These are phyloP conservation scores for Aphanomyces euteiches DNA, from an alignment of 352 stramenopile species.

Conservation along the genomic window DNA sequence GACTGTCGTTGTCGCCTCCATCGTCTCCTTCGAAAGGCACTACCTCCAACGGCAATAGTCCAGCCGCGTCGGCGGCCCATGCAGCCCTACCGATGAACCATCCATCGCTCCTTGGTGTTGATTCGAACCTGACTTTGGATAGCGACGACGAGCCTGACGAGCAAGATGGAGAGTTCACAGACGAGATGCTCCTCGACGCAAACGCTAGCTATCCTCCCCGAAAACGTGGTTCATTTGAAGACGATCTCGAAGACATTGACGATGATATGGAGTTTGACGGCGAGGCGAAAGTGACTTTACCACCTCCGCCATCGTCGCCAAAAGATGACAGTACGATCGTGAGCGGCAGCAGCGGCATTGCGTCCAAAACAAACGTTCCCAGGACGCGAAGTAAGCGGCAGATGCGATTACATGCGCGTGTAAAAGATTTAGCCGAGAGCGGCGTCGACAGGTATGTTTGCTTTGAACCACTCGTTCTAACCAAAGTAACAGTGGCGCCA, in stretches of 20 bases:
- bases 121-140: constrained; percentile 36
- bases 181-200: constrained; percentile 48
- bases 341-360: no score
- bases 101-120: background rate
- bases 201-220: constrained; percentile 21
- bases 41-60: background rate
- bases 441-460: constrained; percentile 65
- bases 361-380: constrained; percentile 45
- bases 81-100: background rate
- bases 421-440: constrained; percentile 63
- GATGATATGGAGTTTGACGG: constrained; percentile 88
- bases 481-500: constrained; percentile 39
- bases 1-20: constrained; percentile 25
- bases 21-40: constrained; percentile 10
- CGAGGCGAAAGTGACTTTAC: constrained; percentile 36
- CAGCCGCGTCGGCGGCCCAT: background rate
- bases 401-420: constrained; percentile 45
- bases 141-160: constrained; percentile 84
- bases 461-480: background rate
- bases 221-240: constrained; percentile 77
- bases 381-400: constrained; percentile 48
- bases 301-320: constrained; percentile 44
- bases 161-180: constrained; percentile 79
- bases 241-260: constrained; percentile 75
- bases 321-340: constrained; percentile 47